Conservation (phyloP, 345 rosid genomes). For the Clarkia xantiana region DNA sequence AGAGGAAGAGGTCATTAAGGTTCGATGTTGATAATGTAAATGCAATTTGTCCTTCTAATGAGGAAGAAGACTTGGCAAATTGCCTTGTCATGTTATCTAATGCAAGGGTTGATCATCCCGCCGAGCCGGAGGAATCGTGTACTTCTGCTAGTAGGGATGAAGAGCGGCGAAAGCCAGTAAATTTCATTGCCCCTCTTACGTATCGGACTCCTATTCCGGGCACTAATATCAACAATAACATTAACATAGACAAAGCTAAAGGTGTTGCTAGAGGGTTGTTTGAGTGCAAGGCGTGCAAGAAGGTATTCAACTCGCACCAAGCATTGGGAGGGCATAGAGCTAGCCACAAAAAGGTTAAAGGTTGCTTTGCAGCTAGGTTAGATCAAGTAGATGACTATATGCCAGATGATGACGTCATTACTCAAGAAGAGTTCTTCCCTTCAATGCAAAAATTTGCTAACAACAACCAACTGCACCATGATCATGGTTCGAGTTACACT, state of each 20-base stretch:
- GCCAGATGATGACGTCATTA: constrained; percentile 31
- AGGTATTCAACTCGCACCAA: constrained; percentile 95
- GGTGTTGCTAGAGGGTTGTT: constrained; percentile 35
- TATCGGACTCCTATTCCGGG: constrained; percentile 5
- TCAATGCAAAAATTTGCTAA: constrained; percentile 18
- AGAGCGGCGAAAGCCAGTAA: constrained; percentile 25
- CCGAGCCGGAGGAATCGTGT: constrained; percentile 57
- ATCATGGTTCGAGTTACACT: constrained; percentile 22
- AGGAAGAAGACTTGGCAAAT: constrained; percentile 93
- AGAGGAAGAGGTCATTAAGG: constrained; percentile 54
- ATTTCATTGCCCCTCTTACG: constrained; percentile 24
- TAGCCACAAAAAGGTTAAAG: constrained; percentile 97
- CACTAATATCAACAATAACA: neutral
- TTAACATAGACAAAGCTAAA: constrained; percentile 25
- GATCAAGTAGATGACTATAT: constrained; percentile 25
- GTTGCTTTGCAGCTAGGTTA: constrained; percentile 75
- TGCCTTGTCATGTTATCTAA: constrained; percentile 85
- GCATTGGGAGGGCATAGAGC: constrained; percentile 99
- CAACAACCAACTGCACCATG: constrained; percentile 10
- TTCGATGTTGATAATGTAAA: constrained; percentile 24
- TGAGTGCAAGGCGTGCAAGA: constrained; percentile 96
- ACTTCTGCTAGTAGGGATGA: constrained; percentile 58
- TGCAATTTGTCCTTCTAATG: constrained; percentile 38
- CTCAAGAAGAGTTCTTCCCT: constrained; percentile 34
- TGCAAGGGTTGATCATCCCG: constrained; percentile 39